A percentile compares a stretch with the other conserved stretches of the same genome.
phyloP scores from a whole-genome alignment of 768 basidiomycete genomes.

The Boletus fagicola region DNA sequence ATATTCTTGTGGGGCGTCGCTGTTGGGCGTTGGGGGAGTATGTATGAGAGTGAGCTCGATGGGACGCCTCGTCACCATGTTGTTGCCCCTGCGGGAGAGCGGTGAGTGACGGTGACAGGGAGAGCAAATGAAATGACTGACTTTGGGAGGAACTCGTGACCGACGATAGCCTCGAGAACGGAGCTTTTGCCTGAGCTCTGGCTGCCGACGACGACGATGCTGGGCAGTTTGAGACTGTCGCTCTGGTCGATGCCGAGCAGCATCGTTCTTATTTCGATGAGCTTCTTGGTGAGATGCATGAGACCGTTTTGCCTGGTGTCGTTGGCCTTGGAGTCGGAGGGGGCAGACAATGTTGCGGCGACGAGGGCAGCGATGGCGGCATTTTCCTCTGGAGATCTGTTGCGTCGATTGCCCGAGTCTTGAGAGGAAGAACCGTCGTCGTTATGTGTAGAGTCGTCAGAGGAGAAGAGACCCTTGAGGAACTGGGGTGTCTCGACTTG shows the following conservation, averaged over 20 bases:
- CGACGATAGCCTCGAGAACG: conserved; percentile 95
- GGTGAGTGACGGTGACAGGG: neutral
- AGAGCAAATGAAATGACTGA: conserved; percentile 44
- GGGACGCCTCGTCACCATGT: conserved; percentile 98
- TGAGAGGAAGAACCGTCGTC: conserved; percentile 35
- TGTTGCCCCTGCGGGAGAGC: conserved; percentile 70
- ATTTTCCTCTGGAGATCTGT: conserved; percentile 51
- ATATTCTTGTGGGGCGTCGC: conserved; percentile 67
- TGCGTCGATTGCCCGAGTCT: conserved; percentile 36
- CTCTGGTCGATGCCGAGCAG: conserved; percentile 96
- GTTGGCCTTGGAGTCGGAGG: conserved; percentile 46
- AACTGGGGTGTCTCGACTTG: conserved; percentile 65
- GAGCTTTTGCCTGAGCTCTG: conserved; percentile 99
- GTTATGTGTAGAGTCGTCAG: conserved; percentile 31
- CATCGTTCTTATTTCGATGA: conserved; percentile 95
- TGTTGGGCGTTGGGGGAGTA: conserved; percentile 59
- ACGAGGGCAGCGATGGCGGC: conserved; percentile 71
- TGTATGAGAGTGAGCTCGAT: conserved; percentile 98
- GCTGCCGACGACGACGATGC: conserved; percentile 97
- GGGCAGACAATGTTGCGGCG: conserved; percentile 76
- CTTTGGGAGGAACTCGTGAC: conserved; percentile 98
- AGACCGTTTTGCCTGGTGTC: conserved; percentile 71
- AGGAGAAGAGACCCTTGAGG: conserved; percentile 59
- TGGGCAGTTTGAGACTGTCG: conserved; percentile 90
- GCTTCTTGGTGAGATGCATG: conserved; percentile 89